phyloP scores from a whole-genome alignment of 129 eudicot species.

The Flaveria linearis region DNA sequence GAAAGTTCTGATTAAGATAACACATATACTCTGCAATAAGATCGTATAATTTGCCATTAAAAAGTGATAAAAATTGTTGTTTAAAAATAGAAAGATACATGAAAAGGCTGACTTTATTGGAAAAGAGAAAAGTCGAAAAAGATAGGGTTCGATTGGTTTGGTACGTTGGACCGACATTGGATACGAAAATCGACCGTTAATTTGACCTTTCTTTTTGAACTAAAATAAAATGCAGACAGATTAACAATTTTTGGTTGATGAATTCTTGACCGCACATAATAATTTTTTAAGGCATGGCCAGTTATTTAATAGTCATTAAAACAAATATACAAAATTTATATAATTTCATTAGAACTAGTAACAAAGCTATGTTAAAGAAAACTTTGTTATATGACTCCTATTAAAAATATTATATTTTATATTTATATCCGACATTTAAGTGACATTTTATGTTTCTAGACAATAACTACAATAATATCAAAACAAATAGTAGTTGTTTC shows the following conservation, averaged over 20 bases:
- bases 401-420: too few species aligned
- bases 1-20: too few species aligned
- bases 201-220: conserved; percentile 20
- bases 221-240: background rate
- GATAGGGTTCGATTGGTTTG: background rate
- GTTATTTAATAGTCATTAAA: background rate
- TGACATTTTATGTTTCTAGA: too few species aligned
- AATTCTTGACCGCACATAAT: conserved; percentile 12
- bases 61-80: too few species aligned
- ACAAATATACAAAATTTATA: background rate
- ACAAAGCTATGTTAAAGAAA: too few species aligned
- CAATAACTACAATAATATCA: too few species aligned
- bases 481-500: too few species aligned
- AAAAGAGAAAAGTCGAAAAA: conserved; percentile 20
- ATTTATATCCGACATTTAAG: too few species aligned
- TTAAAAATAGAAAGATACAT: background rate
- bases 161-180: background rate
- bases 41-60: too few species aligned
- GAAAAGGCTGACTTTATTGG: conserved; percentile 12
- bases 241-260: conserved; percentile 13
- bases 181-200: conserved; percentile 22
- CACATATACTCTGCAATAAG: fast-evolving
- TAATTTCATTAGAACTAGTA: background rate
- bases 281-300: background rate
- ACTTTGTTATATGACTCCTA: too few species aligned